Evolutionary conservation across 140 eudicot species (phyloP).

Genomic region (Cichorium intybus): DNA sequence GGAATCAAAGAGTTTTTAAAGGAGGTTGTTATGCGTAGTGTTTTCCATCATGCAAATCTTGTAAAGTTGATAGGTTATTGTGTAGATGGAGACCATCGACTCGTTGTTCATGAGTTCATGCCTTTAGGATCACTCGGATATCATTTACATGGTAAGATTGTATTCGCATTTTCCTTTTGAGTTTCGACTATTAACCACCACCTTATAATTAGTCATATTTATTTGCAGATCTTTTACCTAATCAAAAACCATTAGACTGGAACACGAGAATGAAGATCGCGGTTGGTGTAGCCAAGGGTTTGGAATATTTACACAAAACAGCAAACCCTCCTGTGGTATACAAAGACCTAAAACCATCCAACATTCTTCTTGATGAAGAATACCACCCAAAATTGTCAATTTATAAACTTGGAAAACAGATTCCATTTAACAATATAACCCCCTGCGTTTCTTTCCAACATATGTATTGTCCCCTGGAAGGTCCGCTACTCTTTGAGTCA

Average conservation of each 20-base stretch:
- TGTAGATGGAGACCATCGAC: too few relatives aligned
- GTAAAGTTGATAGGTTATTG: too few relatives aligned
- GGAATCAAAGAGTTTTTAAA: too few relatives aligned
- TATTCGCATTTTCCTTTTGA: too few relatives aligned
- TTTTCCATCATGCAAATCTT: too few relatives aligned
- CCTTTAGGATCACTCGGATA: too few relatives aligned
- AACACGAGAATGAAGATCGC: conserved; percentile 89
- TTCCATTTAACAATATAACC: not conserved
- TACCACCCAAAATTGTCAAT: conserved; percentile 80
- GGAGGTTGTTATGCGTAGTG: too few relatives aligned
- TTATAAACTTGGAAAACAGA: conserved; percentile 67
- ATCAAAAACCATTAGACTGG: conserved; percentile 80
- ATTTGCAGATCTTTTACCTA: conserved; percentile 59
- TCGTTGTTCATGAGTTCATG: too few relatives aligned
- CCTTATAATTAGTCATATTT: too few relatives aligned
- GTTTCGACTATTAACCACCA: too few relatives aligned
- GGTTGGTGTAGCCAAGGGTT: conserved; percentile 88
- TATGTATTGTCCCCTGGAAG: not conserved
- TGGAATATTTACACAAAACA: conserved; percentile 80
- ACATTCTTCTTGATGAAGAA: conserved; percentile 74
- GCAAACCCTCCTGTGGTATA: conserved; percentile 87
- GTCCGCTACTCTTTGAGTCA: not conserved
- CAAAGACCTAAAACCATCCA: conserved; percentile 74
- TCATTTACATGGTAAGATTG: too few relatives aligned
- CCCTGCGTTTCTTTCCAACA: not conserved